Evolutionary conservation across 2,329 filamentous ascomycete genomes (phyloP), one percentile per base, ranked within the genome.

Genomic region (Aspergillus terreus): DNA sequence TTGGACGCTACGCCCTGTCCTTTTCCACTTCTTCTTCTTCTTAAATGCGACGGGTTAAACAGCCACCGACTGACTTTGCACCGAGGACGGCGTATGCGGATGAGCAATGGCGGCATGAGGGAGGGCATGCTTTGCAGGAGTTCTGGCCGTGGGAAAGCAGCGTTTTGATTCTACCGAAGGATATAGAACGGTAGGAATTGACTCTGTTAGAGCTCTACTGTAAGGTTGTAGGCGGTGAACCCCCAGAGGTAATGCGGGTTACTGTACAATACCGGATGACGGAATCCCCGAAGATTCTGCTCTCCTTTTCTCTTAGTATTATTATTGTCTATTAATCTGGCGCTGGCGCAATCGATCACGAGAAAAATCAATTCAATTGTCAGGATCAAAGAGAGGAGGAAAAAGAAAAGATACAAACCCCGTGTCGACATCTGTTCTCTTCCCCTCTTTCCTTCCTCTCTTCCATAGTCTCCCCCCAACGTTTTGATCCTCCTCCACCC

Each of bases 71-170:
- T 44, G 33, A 38, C 41, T 53, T 58, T 58, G 53, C 58, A 60
- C 58, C 52, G 52, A 58, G 57, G 56, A 58, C 51, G 62, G 62
- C 61, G 61, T 63, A 62, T 55, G 47, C 49, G 59, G 60, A 52
- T 55, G 58, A 55, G 53, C 51, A 50, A 55, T 50, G 55, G 51
- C 44, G 51, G 53, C 50, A 59, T 62, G 50, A 56, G 7, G 27
- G 6, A 4, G 27, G 27, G 25, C 25, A 27, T 27, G 25, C 27
- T 30, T 30, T 30, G 27, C 27, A 23, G 27, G 27, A 30, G 27
- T 30, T 30, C 10, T 30, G 27, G 27, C 6, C 4, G 23, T 23
- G 23, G 23, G 4, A 2, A 23, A 6, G 23, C 23, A 23, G 23
- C 23, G 23, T 5, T 23, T 30, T 30, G 27, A 10, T 30, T 30